These are phyloP conservation scores for Apiosordaria backusii DNA, from an alignment of 495 filamentous ascomycete species.

Conservation along the genomic window DNA sequence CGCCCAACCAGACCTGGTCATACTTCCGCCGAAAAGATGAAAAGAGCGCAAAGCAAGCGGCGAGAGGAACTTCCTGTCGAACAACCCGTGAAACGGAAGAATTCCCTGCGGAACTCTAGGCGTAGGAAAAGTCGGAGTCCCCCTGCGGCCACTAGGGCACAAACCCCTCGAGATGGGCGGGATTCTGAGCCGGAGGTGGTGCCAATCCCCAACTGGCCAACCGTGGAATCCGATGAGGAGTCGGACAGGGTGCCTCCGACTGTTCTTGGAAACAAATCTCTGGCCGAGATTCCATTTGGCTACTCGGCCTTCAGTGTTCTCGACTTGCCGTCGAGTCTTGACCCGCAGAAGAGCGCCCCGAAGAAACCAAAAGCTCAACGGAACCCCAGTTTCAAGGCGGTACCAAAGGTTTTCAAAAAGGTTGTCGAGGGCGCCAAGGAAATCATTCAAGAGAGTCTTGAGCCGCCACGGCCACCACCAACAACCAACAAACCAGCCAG, in stretches of 20 bases:
- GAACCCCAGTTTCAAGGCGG: slow-evolving; percentile 46
- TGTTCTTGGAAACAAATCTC: slow-evolving; percentile 42
- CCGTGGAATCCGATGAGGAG: slow-evolving; percentile 12
- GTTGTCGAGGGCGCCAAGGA: slow-evolving; percentile 53
- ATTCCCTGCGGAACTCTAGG: slow-evolving; percentile 11
- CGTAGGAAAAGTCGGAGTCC: slow-evolving; percentile 21
- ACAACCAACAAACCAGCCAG: slow-evolving; percentile 48
- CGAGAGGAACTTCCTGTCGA: slow-evolving; percentile 36
- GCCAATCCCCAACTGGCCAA: background rate
- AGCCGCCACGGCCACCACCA: slow-evolving; percentile 43
- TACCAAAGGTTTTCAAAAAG: slow-evolving; percentile 54
- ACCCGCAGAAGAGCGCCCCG: slow-evolving; percentile 31
- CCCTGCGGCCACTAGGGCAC: slow-evolving; percentile 13
- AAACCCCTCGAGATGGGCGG: background rate
- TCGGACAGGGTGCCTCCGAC: slow-evolving; percentile 37
- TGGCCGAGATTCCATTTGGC: slow-evolving; percentile 54
- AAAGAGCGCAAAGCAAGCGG: slow-evolving; percentile 21
- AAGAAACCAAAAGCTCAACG: slow-evolving; percentile 44
- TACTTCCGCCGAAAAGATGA: slow-evolving; percentile 23
- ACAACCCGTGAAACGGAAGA: slow-evolving; percentile 28
- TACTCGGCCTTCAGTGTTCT: slow-evolving; percentile 57
- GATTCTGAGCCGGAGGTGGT: slow-evolving; percentile 8
- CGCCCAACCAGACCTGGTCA: slow-evolving; percentile 26
- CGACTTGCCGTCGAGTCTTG: slow-evolving; percentile 47
- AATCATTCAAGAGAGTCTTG: slow-evolving; percentile 51